Evolutionary conservation across 192 early-diverging fungal genomes (phyloP), one percentile per base, ranked within the genome.

Genomic region (Pilaira anomala): DNA sequence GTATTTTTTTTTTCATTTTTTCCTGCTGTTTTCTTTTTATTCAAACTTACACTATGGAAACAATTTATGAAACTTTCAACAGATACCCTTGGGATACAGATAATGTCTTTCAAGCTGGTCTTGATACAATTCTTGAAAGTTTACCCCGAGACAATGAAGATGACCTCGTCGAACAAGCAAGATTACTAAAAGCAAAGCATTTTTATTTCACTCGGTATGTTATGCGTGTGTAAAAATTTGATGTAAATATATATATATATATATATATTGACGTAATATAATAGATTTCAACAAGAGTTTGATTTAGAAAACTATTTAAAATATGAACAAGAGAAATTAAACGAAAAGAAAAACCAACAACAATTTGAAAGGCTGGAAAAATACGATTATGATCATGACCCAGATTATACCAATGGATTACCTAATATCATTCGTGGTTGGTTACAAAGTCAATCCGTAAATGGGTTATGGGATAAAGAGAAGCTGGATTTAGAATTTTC

Each of bases 301-400:
- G 66, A 75, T 45, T 41, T 80, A 25, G 78, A 80, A 30, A 30
- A 72, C n/a, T 80, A 75, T 46, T 73, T 75, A 3, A n/a, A 70
- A 6, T 80, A 74, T 66, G 58, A 53, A 1, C 46, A 60, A 11
- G 56, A 67, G 13, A 24, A 55, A 29, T 69, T 75, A 14, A 60
- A 36, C 11, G 7, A 68, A 41, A 55, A 66, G 7, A 60, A 49
- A 0, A 13, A 67, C 5, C 57, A 61, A 33, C 13, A 29, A 12
- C 60, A 69, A 16, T 80, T 75, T 30, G 67, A 68, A 41, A 73
- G 75, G 1, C 69, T 81, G 14, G 80, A 81, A 50, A 62, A 63
- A 22, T 81, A 81, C 50, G 53, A 74, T 28, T 81, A 74, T 76
- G 75, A 76, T 50, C 66, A 70, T 7, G 80, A 82, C 54, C 21